Percentiles rank a stretch among this genome's conserved stretches.
phyloP scores from a whole-genome alignment of 106 monocot species.

The Acorus gramineus region DNA sequence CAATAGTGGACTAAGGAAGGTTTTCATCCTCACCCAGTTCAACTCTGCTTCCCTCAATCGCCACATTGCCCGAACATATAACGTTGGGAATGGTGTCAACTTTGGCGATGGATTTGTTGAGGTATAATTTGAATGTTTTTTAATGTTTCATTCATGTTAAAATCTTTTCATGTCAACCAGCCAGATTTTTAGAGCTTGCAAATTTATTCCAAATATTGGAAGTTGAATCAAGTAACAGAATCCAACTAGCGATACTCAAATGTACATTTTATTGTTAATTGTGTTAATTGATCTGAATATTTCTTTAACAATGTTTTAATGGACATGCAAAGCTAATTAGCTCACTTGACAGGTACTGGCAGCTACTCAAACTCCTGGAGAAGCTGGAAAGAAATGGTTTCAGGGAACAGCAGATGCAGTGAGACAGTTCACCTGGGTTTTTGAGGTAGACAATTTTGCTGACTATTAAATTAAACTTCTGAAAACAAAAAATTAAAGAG shows the following conservation, averaged over 20 bases:
- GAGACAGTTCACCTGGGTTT: slow-evolving; percentile 90
- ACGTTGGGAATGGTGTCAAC: slow-evolving; percentile 55
- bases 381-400: slow-evolving; percentile 90
- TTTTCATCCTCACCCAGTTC: slow-evolving; percentile 74
- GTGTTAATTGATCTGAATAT: too few species aligned
- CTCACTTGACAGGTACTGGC: slow-evolving; percentile 56
- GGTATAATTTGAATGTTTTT: slow-evolving; percentile 13
- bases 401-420: slow-evolving; percentile 96
- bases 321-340: not conserved
- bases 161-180: too few species aligned
- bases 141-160: too few species aligned
- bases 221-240: too few species aligned
- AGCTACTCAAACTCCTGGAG: slow-evolving; percentile 87
- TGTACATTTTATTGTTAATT: too few species aligned
- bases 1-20: slow-evolving; percentile 71
- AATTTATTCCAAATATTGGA: too few species aligned
- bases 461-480: not conserved
- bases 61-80: slow-evolving; percentile 63
- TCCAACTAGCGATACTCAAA: too few species aligned
- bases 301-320: too few species aligned
- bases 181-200: too few species aligned
- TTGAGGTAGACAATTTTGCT: slow-evolving; percentile 44
- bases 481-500: not conserved
- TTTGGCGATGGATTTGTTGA: slow-evolving; percentile 73
- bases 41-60: slow-evolving; percentile 73